Conservation (phyloP, 352 stramenopile species). For the Globisporangium cederbergense region DNA sequence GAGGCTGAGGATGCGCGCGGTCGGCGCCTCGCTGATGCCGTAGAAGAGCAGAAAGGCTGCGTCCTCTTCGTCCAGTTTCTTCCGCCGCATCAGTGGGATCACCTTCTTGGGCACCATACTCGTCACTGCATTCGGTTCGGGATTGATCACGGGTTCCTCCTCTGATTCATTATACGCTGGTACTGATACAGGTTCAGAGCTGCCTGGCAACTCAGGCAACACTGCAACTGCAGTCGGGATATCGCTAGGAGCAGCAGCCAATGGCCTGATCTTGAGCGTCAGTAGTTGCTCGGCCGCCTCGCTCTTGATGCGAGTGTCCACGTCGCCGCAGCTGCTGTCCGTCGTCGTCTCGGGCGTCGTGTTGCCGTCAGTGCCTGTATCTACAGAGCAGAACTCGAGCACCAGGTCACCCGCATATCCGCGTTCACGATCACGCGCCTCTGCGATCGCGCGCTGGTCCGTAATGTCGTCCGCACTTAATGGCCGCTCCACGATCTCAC, state of each 20-base stretch:
- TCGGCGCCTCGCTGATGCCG: slow-evolving; percentile 44
- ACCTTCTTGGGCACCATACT: slow-evolving; percentile 6
- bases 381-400: not conserved
- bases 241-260: too few species aligned
- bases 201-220: not conserved
- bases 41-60: slow-evolving; percentile 72
- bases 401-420: not conserved
- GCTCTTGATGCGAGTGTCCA: slow-evolving; percentile 12
- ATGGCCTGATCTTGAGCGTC: not conserved
- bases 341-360: slow-evolving; percentile 15
- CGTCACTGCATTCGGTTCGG: not conserved
- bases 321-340: slow-evolving; percentile 12
- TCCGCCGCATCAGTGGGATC: slow-evolving; percentile 16
- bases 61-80: slow-evolving; percentile 55
- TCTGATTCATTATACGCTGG: not conserved
- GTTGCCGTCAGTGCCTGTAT: not conserved
- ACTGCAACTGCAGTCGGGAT: not conserved
- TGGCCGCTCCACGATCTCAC: slow-evolving; percentile 6
- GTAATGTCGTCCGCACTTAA: not conserved
- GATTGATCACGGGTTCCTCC: not conserved
- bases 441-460: not conserved
- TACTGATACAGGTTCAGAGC: not conserved
- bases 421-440: not conserved
- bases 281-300: not conserved
- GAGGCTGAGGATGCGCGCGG: slow-evolving; percentile 39